These are phyloP conservation scores for Acanthamoeba healyi DNA, from an alignment of 208 protist species.

Conservation along the genomic window DNA sequence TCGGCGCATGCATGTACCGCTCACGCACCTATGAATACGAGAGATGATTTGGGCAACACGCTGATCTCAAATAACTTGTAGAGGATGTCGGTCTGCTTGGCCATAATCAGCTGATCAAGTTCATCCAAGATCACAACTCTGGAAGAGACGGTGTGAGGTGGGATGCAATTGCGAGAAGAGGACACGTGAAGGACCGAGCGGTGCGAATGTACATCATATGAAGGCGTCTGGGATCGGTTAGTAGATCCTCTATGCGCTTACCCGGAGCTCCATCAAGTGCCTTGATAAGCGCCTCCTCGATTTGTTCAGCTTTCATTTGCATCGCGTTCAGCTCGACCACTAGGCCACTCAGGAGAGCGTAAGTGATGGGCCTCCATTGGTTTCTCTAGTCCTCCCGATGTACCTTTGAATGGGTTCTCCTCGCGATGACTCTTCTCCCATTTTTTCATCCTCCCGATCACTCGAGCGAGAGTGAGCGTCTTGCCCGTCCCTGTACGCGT, in stretches of 20 bases:
- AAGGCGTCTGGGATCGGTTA: background rate
- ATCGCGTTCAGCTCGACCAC: constrained; percentile 51
- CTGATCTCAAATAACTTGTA: constrained; percentile 17
- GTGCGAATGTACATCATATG: background rate
- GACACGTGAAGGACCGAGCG: background rate
- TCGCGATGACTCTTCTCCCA: background rate
- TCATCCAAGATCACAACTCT: constrained; percentile 24
- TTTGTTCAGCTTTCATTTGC: background rate
- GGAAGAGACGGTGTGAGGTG: no score
- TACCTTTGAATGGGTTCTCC: background rate
- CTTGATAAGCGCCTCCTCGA: background rate
- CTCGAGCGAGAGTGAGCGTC: background rate
- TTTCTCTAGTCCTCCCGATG: no score
- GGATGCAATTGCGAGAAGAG: background rate
- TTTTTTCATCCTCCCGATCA: background rate
- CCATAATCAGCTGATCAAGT: constrained; percentile 16
- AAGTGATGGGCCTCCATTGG: background rate
- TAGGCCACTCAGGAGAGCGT: background rate
- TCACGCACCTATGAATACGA: background rate
- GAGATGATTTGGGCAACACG: background rate
- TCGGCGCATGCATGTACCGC: background rate
- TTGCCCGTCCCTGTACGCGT: constrained; percentile 29
- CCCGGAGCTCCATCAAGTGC: background rate
- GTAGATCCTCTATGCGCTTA: background rate
- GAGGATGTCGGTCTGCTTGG: constrained; percentile 1